A percentile compares a stretch with the other conserved stretches of the same genome.
Conservation (phyloP, 768 basidiomycete species). For the Sutorius australiensis region DNA sequence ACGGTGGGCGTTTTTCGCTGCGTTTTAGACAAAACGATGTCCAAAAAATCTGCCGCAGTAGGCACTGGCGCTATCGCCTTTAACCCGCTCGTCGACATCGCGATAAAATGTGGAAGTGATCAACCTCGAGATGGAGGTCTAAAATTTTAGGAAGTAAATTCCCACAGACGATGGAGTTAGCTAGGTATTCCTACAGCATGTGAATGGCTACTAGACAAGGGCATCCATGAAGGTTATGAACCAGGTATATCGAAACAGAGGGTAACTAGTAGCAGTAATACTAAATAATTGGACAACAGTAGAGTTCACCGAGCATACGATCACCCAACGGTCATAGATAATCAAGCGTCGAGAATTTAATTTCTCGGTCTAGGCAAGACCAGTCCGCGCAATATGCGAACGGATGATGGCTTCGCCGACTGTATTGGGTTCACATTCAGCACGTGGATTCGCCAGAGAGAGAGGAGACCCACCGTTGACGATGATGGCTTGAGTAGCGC, state of each 20-base stretch:
- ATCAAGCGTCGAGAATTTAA: not conserved
- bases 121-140: not conserved
- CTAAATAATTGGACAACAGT: slow-evolving; percentile 15
- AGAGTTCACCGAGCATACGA: slow-evolving; percentile 8
- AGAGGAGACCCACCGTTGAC: slow-evolving; percentile 45
- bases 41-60: slow-evolving; percentile 89
- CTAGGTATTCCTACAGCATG: slow-evolving; percentile 20
- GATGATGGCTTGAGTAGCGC: slow-evolving; percentile 64
- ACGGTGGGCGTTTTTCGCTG: slow-evolving; percentile 98
- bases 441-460: not conserved
- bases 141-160: slow-evolving; percentile 11
- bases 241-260: slow-evolving; percentile 27
- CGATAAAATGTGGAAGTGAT: slow-evolving; percentile 16
- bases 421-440: slow-evolving; percentile 22
- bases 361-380: slow-evolving; percentile 30
- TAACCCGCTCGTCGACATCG: slow-evolving; percentile 82
- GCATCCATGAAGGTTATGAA: slow-evolving; percentile 15
- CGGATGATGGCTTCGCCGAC: slow-evolving; percentile 67
- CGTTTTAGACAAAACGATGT: slow-evolving; percentile 90
- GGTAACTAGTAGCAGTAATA: slow-evolving; percentile 26
- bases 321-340: slow-evolving; percentile 14
- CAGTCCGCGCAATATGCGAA: slow-evolving; percentile 57
- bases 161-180: slow-evolving; percentile 11
- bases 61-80: slow-evolving; percentile 99
- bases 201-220: slow-evolving; percentile 20